Evolutionary conservation across 2,329 filamentous ascomycete genomes (phyloP).

Genomic region (Colletotrichum tabaci): DNA sequence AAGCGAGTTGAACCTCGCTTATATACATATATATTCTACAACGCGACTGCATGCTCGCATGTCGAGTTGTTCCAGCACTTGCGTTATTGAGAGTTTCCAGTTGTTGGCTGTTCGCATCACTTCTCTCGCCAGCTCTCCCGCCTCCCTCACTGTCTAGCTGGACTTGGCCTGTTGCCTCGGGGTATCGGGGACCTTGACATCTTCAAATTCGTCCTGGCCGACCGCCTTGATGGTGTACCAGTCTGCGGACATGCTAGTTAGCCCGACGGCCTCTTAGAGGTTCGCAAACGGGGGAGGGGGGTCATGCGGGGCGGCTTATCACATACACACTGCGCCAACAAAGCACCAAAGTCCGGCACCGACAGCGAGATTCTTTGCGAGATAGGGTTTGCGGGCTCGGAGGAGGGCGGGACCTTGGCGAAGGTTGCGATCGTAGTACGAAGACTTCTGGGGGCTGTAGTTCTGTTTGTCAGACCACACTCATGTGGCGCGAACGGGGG

Average conservation of each 20-base stretch:
- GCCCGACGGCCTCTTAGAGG: not conserved
- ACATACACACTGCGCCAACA: slow-evolving; percentile 89
- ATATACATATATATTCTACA: slow-evolving; percentile 39
- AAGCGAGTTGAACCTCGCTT: slow-evolving; percentile 30
- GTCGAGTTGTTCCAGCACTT: not conserved
- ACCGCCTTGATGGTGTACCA: slow-evolving; percentile 82
- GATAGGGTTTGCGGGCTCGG: slow-evolving; percentile 90
- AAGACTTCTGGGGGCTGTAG: slow-evolving; percentile 65
- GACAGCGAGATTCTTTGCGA: slow-evolving; percentile 89
- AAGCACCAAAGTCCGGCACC: slow-evolving; percentile 83
- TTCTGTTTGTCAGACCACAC: slow-evolving; percentile 36
- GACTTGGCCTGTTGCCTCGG: slow-evolving; percentile 66
- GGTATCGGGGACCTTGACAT: slow-evolving; percentile 89
- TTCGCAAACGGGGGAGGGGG: not conserved
- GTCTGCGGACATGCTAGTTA: slow-evolving; percentile 55
- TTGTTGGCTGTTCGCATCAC: slow-evolving; percentile 7
- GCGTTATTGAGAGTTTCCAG: not conserved
- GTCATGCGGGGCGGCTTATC: not conserved
- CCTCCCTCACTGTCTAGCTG: slow-evolving; percentile 44
- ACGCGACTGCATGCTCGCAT: slow-evolving; percentile 23
- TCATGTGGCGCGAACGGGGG: slow-evolving; percentile 9
- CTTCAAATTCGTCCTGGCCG: slow-evolving; percentile 96
- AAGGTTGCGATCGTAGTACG: slow-evolving; percentile 93
- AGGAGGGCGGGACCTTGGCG: slow-evolving; percentile 91
- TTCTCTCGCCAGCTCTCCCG: not conserved